Percentiles rank a stretch among this genome's conserved stretches.
Evolutionary conservation across 2,329 filamentous ascomycete species (phyloP).

Genomic region (Trichoderma pleuroti): DNA sequence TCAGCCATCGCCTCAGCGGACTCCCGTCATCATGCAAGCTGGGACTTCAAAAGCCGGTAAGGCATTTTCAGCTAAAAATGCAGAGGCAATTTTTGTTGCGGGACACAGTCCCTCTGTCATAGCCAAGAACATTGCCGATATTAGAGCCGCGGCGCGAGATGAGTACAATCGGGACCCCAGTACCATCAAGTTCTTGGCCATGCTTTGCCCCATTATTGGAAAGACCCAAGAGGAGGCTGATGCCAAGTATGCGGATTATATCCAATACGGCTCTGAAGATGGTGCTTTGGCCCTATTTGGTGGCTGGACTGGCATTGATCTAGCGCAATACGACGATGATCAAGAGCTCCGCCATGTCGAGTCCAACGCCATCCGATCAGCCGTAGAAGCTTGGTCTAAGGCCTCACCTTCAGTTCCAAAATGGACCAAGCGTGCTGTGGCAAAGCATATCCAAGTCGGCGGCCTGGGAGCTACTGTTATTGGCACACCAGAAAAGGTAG

Average conservation of each 20-base stretch:
- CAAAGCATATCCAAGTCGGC: constrained; percentile 33
- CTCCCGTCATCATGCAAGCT: constrained; percentile 61
- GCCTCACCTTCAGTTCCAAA: constrained; percentile 30
- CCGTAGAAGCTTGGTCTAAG: constrained; percentile 47
- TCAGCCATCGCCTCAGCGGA: constrained; percentile 60
- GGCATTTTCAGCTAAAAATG: constrained; percentile 59
- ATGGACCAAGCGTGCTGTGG: constrained; percentile 36
- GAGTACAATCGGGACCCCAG: constrained; percentile 50
- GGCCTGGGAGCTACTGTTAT: constrained; percentile 31
- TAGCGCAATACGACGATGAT: constrained; percentile 58
- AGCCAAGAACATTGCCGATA: constrained; percentile 54
- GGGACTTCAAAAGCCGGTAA: constrained; percentile 60
- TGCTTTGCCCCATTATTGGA: constrained; percentile 57
- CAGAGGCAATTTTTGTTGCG: constrained; percentile 62
- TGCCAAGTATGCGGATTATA: constrained; percentile 47
- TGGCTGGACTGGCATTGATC: constrained; percentile 64
- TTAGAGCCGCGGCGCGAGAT: constrained; percentile 47
- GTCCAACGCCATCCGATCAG: constrained; percentile 56
- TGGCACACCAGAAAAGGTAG: constrained; percentile 33
- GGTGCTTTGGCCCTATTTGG: constrained; percentile 63
- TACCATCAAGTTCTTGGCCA: constrained; percentile 58
- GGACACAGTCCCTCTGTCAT: constrained; percentile 55
- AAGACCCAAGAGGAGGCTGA: constrained; percentile 58
- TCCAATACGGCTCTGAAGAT: constrained; percentile 55
- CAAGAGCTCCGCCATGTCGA: constrained; percentile 61